Conservation (phyloP, 768 basidiomycete species). For the Grammothele lineata region DNA sequence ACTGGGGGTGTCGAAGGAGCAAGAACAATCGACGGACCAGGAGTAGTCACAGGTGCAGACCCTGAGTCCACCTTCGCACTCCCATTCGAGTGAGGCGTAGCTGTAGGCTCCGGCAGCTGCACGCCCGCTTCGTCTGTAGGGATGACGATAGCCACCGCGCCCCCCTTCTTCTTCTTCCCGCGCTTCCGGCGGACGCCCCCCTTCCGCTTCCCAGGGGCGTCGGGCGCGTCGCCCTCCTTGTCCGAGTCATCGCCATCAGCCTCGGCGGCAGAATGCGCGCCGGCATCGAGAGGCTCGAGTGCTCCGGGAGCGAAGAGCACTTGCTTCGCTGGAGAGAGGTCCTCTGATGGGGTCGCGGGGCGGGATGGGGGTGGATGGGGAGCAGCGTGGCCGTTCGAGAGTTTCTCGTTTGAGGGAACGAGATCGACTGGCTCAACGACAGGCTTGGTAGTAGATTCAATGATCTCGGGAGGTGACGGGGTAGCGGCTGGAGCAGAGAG, state of each 20-base stretch:
- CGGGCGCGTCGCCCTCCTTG: conserved; percentile 43
- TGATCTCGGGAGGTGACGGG: background rate
- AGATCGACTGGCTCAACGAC: background rate
- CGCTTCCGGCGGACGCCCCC: conserved; percentile 17
- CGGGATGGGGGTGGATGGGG: background rate
- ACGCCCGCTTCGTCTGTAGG: conserved; percentile 14
- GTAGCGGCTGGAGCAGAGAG: background rate
- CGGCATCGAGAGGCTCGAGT: conserved; percentile 4
- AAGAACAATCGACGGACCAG: conserved; percentile 16
- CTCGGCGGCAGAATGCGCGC: conserved; percentile 21
- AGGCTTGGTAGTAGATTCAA: background rate
- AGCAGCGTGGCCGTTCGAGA: conserved; percentile 3
- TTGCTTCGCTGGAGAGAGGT: background rate
- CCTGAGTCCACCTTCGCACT: too few species aligned
- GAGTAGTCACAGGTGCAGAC: conserved; percentile 6
- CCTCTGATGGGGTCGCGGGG: too few species aligned
- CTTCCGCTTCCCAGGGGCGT: conserved; percentile 41
- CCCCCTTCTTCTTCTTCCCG: conserved; percentile 29
- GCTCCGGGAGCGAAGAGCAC: conserved; percentile 11
- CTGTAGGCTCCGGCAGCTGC: conserved; percentile 6
- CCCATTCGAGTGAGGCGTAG: too few species aligned
- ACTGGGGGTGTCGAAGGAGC: conserved; percentile 19
- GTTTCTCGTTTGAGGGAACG: background rate
- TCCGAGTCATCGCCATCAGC: conserved; percentile 45
- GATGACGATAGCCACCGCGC: conserved; percentile 8